These are phyloP conservation scores for Magnusiomyces magnusii DNA, from an alignment of 1,139 yeast species.

Conservation along the genomic window DNA sequence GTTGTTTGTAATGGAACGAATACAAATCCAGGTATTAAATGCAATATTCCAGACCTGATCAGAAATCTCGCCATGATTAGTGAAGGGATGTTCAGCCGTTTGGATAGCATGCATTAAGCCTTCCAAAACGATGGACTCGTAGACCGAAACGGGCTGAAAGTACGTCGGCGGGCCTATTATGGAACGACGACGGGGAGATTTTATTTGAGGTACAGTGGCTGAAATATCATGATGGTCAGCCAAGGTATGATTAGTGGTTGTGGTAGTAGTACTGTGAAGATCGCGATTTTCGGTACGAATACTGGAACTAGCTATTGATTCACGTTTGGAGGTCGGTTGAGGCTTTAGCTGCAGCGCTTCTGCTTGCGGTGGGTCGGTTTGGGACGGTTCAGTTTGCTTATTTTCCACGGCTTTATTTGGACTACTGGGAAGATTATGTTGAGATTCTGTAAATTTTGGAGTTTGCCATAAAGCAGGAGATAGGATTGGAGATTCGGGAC, in stretches of 20 bases:
- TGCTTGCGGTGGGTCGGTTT: background rate
- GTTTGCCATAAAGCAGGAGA: background rate
- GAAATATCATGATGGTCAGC: background rate
- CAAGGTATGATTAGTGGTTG: background rate
- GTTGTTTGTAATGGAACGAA: constrained; percentile 4
- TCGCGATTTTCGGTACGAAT: background rate
- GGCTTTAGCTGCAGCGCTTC: too few species aligned
- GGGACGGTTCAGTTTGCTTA: background rate
- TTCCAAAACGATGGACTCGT: constrained; percentile 6
- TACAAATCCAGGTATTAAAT: constrained; percentile 5
- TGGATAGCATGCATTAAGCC: constrained; percentile 5
- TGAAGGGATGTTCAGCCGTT: background rate
- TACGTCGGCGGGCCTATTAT: background rate
- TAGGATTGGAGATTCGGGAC: background rate
- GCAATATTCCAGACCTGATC: constrained; percentile 1
- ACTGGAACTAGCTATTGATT: background rate
- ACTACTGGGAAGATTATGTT: background rate
- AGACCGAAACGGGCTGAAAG: constrained; percentile 5
- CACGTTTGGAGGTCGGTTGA: background rate
- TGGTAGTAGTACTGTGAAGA: background rate
- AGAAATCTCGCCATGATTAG: constrained; percentile 1
- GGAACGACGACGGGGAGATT: background rate
- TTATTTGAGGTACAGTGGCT: background rate
- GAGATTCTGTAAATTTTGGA: background rate
- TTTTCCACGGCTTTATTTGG: too few species aligned